Conservation (phyloP, 1,284 basidiomycete species). For the Rhodotorula glutinis region DNA sequence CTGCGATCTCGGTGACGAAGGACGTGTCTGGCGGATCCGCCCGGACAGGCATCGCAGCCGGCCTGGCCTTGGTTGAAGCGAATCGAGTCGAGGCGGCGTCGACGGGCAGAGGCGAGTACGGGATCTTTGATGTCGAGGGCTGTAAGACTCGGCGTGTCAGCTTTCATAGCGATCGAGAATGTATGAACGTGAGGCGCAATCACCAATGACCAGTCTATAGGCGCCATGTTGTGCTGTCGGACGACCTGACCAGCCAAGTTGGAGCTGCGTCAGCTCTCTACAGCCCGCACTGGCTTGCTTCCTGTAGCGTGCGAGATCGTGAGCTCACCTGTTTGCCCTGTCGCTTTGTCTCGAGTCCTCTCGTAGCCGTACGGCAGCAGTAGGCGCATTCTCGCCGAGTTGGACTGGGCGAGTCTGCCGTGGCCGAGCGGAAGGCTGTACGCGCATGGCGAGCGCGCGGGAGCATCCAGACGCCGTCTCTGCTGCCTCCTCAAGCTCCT, state of each 20-base stretch:
- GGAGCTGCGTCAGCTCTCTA: background rate
- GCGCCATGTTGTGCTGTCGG: background rate
- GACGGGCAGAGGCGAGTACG: constrained; percentile 12
- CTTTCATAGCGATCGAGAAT: no score
- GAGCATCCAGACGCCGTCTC: constrained; percentile 4
- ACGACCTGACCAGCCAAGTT: constrained; percentile 1
- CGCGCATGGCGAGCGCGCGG: constrained; percentile 1
- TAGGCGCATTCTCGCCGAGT: background rate
- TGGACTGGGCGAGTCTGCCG: background rate
- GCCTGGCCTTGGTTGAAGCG: no score
- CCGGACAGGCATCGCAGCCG: no score
- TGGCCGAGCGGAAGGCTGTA: background rate
- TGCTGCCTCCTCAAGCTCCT: background rate
- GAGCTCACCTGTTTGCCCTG: background rate
- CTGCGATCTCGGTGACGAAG: no score
- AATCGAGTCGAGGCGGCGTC: no score
- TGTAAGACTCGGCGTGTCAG: background rate
- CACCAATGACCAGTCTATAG: constrained; percentile 25
- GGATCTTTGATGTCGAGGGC: constrained; percentile 27
- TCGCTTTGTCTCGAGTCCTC: no score
- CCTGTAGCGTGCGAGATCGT: no score
- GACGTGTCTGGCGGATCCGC: no score
- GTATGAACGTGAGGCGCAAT: background rate
- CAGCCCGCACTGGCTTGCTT: no score
- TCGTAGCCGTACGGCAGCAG: background rate